These are phyloP conservation scores for Gossypium ekmanianum DNA, from an alignment of 345 rosid genomes.

Conservation along the genomic window DNA sequence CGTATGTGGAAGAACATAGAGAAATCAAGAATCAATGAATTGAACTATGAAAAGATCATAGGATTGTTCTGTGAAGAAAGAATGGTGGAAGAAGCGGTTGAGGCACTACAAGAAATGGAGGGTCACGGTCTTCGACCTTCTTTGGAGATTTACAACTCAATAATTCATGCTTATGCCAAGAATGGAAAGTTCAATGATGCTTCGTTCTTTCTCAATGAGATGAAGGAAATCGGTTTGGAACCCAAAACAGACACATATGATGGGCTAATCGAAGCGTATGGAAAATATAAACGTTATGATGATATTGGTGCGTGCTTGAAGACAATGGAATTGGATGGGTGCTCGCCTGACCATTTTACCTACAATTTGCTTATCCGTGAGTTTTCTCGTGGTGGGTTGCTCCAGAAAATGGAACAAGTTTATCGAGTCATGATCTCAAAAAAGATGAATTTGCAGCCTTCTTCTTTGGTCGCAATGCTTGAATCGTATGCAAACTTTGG, in stretches of 20 bases:
- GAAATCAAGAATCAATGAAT: conserved; percentile 39
- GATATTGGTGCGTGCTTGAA: conserved; percentile 53
- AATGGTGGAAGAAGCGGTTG: conserved; percentile 42
- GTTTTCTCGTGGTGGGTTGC: conserved; percentile 57
- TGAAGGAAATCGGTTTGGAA: conserved; percentile 38
- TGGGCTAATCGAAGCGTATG: conserved; percentile 55
- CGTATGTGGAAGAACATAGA: conserved; percentile 56
- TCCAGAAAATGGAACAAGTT: conserved; percentile 53
- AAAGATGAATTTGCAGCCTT: conserved; percentile 48
- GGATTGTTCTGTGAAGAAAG: conserved; percentile 43
- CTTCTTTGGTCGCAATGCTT: conserved; percentile 53
- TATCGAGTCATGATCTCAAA: conserved; percentile 37
- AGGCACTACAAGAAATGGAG: conserved; percentile 44
- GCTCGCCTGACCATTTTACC: conserved; percentile 49
- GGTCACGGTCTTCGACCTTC: conserved; percentile 35
- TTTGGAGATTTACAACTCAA: conserved; percentile 43
- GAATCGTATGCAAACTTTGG: conserved; percentile 59
- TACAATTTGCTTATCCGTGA: conserved; percentile 60
- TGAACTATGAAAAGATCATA: conserved; percentile 52
- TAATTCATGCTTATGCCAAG: conserved; percentile 46
- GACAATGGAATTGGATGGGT: conserved; percentile 53
- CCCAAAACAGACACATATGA: conserved; percentile 46
- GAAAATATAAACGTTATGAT: conserved; percentile 55
- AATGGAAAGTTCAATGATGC: conserved; percentile 51
- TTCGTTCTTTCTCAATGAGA: conserved; percentile 35